Percentiles rank a stretch among this genome's conserved stretches.
Conservation (phyloP, 495 filamentous ascomycete genomes). For the Daldinia decipiens region DNA sequence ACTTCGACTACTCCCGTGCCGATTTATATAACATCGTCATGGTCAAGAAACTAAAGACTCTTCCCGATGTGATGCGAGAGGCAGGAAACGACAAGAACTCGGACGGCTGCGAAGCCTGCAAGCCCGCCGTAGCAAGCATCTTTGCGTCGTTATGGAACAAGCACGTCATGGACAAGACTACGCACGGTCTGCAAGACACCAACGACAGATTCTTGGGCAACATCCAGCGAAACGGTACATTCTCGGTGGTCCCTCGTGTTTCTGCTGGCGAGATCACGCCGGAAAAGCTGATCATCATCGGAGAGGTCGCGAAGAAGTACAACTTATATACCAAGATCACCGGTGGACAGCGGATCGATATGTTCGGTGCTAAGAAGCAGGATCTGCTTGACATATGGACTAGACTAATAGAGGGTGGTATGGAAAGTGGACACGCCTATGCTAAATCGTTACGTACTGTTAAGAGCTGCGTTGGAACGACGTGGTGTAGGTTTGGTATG, state of each 20-base stretch:
- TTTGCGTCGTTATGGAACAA: conserved; percentile 86
- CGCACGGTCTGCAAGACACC: conserved; percentile 89
- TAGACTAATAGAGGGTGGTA: conserved; percentile 83
- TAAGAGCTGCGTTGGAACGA: conserved; percentile 94
- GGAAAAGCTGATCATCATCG: conserved; percentile 89
- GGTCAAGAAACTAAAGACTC: conserved; percentile 79
- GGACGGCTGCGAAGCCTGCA: conserved; percentile 92
- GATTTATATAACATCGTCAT: conserved; percentile 93
- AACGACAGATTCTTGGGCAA: conserved; percentile 95
- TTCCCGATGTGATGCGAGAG: conserved; percentile 83
- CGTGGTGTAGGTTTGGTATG: conserved; percentile 94
- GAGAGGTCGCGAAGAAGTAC: conserved; percentile 88
- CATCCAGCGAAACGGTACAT: conserved; percentile 94
- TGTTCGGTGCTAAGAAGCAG: conserved; percentile 94
- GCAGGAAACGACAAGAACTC: conserved; percentile 79
- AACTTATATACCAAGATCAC: conserved; percentile 95
- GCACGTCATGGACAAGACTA: conserved; percentile 79
- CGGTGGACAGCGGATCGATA: conserved; percentile 92
- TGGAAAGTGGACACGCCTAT: conserved; percentile 96
- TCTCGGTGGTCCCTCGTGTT: conserved; percentile 87
- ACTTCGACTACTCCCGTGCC: conserved; percentile 86
- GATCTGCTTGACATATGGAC: conserved; percentile 93
- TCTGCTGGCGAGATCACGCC: conserved; percentile 91
- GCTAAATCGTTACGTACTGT: conserved; percentile 92
- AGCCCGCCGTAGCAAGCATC: conserved; percentile 87